A percentile compares a stretch with the other conserved stretches of the same genome.
Evolutionary conservation across 345 rosid genomes (phyloP).

Genomic region (Cochlearia excelsa): DNA sequence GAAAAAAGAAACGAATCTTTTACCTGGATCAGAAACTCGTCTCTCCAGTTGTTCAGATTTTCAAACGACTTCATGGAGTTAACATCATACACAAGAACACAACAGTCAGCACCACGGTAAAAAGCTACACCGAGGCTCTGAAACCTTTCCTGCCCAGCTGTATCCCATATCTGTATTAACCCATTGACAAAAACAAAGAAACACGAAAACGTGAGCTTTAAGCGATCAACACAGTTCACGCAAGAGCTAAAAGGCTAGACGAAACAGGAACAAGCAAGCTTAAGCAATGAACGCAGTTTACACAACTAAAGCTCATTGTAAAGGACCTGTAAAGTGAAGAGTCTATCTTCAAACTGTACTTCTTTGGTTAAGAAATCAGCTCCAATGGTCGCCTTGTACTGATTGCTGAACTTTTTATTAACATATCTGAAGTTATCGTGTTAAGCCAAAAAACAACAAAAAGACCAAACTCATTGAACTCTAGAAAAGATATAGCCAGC

Average conservation of each 20-base stretch:
- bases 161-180: conserved; percentile 83
- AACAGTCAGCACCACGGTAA: conserved; percentile 23
- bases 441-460: conserved; percentile 30
- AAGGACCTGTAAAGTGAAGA: conserved; percentile 86
- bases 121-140: too few relatives aligned
- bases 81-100: conserved; percentile 93
- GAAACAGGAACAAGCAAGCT: too few relatives aligned
- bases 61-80: conserved; percentile 75
- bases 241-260: neutral
- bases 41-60: conserved; percentile 78
- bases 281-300: too few relatives aligned
- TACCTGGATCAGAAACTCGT: conserved; percentile 81
- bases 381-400: conserved; percentile 52
- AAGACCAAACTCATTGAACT: neutral
- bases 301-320: neutral
- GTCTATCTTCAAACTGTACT: conserved; percentile 79
- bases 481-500: neutral
- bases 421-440: conserved; percentile 60
- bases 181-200: conserved; percentile 8
- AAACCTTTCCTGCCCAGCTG: conserved; percentile 49
- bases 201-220: conserved; percentile 12
- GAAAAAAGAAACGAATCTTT: neutral
- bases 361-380: too few relatives aligned
- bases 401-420: conserved; percentile 88
- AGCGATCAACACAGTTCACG: neutral